Evolutionary conservation across 805 yeast species (phyloP), one percentile per base, ranked within the genome.

Genomic region (Tetrapisispora taiwanensis): DNA sequence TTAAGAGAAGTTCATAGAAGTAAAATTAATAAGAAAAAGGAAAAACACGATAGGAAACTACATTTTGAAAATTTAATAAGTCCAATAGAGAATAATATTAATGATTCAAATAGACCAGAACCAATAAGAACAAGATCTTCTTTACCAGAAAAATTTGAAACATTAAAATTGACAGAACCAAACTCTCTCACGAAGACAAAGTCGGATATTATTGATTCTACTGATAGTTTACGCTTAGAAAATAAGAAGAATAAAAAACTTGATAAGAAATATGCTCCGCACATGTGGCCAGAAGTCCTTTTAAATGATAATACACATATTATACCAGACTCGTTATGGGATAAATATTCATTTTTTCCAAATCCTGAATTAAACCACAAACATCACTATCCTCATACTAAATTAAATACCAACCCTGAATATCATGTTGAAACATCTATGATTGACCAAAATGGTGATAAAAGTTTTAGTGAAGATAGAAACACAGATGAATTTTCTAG

Each of bases 301-400:
- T 70, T 90, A 30, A 89, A 87, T 60, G 97, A 90, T 56, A 90
- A 90, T 62, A 81, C 77, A 46, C 98, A 90, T 62, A 89, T 90
- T 44, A 81, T 90, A 28, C 96, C 97, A 0, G 82, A 81, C 45
- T 79, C 88, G 3, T 62, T 86, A 48, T 76, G 87, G 78, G 72
- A 72, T 47, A 78, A 75, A 44, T 81, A 77, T 54, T 73, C 84
- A 5, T 49, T 51, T n/a, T 65, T 68, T 7, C 60, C 69, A 30
- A 56, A 61, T 42, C 51, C 67, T 32, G 58, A 62, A 4, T 65
- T 66, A 8, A 20, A 30, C 15, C 15, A 15, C n/a, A 13, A 24
- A 31, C 22, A 39, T 31, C 50, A 52, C 13, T 31, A 32, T 27
- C 27, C 41, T 13, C 26, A 24, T 30, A 10, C 24, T 17, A 40